These are phyloP conservation scores for Cymodocea nodosa DNA, from an alignment of 116 monocot genomes.

Conservation along the genomic window DNA sequence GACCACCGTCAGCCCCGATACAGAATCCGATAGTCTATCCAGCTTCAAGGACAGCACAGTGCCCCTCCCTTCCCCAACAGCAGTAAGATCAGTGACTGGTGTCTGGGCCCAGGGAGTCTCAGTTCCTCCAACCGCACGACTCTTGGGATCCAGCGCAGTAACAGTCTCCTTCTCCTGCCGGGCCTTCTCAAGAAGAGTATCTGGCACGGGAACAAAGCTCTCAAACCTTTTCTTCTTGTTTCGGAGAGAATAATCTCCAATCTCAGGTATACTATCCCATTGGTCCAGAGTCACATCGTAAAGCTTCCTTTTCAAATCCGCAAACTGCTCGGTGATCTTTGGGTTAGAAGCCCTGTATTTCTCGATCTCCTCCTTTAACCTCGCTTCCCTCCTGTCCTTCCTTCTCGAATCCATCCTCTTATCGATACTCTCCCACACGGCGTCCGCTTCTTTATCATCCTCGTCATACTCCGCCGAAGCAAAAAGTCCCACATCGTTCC, in stretches of 20 bases:
- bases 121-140: constrained; percentile 67
- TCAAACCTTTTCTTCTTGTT: constrained; percentile 99
- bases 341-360: constrained; percentile 95
- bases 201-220: constrained; percentile 96
- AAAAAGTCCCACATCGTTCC: constrained; percentile 85
- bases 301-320: constrained; percentile 87
- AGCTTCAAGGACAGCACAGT: constrained; percentile 90
- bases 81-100: constrained; percentile 86
- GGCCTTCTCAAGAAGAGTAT: constrained; percentile 92
- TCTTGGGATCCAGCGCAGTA: constrained; percentile 85
- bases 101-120: constrained; percentile 97
- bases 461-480: constrained; percentile 97
- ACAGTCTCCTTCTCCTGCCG: constrained; percentile 96
- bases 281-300: constrained; percentile 52
- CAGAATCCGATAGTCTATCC: constrained; percentile 91
- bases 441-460: constrained; percentile 93
- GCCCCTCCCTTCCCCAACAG: constrained; percentile 92
- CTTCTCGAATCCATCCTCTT: constrained; percentile 78
- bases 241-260: constrained; percentile 73
- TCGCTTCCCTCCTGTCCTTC: constrained; percentile 83
- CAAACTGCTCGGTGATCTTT: constrained; percentile 92
- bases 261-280: constrained; percentile 98
- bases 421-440: constrained; percentile 93
- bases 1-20: constrained; percentile 82
- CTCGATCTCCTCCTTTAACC: constrained; percentile 95